phyloP scores from a whole-genome alignment of 257 asterid species.

The Primulina huaijiensis region DNA sequence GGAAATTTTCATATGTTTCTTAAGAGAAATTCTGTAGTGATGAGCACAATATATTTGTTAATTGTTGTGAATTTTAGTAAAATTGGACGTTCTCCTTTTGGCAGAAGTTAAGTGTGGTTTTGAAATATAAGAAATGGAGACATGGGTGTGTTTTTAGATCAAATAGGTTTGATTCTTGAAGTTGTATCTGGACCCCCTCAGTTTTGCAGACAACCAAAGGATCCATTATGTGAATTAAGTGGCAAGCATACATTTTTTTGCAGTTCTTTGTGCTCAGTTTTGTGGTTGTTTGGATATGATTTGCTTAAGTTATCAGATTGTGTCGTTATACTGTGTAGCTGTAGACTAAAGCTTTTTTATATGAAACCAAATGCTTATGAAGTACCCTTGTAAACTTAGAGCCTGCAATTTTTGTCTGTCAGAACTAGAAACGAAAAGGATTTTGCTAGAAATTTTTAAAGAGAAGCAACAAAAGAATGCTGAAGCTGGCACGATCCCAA shows the following conservation, averaged over 20 bases:
- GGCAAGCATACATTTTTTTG: background rate
- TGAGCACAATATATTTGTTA: background rate
- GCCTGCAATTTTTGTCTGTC: conserved; percentile 29
- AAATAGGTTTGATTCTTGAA: background rate
- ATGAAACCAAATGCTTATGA: conserved; percentile 3
- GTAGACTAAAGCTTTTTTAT: conserved; percentile 14
- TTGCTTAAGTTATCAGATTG: background rate
- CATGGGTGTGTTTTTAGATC: background rate
- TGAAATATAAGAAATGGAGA: background rate
- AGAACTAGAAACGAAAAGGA: conserved; percentile 96
- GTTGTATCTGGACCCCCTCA: background rate
- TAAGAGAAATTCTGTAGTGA: background rate
- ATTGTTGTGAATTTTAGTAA: too few relatives aligned
- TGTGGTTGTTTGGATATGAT: background rate
- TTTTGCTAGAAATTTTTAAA: conserved; percentile 87
- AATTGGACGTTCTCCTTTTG: background rate
- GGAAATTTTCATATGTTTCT: background rate
- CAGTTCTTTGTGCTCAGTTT: background rate
- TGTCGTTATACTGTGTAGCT: background rate
- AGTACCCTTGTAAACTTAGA: conserved; percentile 19
- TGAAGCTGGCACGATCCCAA: conserved; percentile 88
- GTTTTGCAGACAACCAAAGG: background rate
- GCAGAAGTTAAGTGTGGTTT: background rate
- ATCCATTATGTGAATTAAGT: background rate
- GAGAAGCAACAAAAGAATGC: conserved; percentile 94